Percentiles rank a stretch among this genome's conserved stretches.
These are phyloP conservation scores for Baeospora myosura DNA, from an alignment of 1,284 basidiomycete species.

Conservation along the genomic window DNA sequence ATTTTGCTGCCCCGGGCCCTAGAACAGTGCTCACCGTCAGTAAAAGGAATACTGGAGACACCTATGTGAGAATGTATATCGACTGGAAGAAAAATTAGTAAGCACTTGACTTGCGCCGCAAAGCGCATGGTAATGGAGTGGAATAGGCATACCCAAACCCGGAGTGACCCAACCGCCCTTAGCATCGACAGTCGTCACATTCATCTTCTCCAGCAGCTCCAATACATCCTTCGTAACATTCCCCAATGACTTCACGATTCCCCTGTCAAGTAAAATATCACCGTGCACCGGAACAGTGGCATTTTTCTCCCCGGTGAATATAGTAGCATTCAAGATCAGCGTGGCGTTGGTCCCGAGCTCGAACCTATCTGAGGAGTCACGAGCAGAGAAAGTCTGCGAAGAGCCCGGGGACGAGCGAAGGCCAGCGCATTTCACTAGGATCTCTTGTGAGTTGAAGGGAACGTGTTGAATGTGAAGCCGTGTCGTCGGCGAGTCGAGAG, in stretches of 20 bases:
- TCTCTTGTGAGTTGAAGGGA: too few species aligned
- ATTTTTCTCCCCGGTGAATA: slow-evolving; percentile 72
- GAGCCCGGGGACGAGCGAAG: neutral
- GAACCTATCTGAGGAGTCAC: slow-evolving; percentile 54
- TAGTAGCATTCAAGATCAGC: slow-evolving; percentile 65
- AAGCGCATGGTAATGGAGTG: too few species aligned
- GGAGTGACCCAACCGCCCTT: slow-evolving; percentile 61
- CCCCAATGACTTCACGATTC: slow-evolving; percentile 44
- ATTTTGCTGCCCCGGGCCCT: slow-evolving; percentile 40
- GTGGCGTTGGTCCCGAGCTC: slow-evolving; percentile 50
- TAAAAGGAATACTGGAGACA: slow-evolving; percentile 21
- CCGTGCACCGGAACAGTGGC: slow-evolving; percentile 56
- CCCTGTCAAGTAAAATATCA: slow-evolving; percentile 47
- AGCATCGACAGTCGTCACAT: slow-evolving; percentile 31
- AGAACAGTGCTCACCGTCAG: slow-evolving; percentile 45
- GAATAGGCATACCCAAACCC: slow-evolving; percentile 31
- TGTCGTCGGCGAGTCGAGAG: too few species aligned
- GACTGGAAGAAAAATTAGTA: slow-evolving; percentile 24
- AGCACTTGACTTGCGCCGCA: neutral
- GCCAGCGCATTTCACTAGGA: neutral
- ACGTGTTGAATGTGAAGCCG: too few species aligned
- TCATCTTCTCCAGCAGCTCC: slow-evolving; percentile 1
- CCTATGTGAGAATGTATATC: slow-evolving; percentile 77
- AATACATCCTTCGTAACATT: neutral
- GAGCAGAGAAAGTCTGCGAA: neutral